Conservation (phyloP, 768 basidiomycete species). For the Tylopilus vinaceipallidus region DNA sequence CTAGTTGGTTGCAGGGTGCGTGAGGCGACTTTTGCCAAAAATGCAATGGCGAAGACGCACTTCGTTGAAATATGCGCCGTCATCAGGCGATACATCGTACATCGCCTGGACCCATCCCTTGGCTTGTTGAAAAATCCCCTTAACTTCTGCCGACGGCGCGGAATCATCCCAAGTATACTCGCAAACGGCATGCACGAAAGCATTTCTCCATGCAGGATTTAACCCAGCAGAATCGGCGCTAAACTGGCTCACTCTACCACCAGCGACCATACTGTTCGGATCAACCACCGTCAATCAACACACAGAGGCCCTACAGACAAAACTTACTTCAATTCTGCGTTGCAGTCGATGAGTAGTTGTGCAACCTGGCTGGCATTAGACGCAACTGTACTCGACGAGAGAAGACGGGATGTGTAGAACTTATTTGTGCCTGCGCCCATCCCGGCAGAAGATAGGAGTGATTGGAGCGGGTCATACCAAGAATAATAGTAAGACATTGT, state of each 20-base stretch:
- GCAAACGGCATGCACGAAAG: constrained; percentile 20
- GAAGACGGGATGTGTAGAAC: no score
- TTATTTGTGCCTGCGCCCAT: no score
- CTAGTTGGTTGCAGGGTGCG: constrained; percentile 21
- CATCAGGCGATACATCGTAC: background rate
- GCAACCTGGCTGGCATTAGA: constrained; percentile 24
- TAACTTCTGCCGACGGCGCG: constrained; percentile 5
- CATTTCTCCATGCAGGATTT: constrained; percentile 46
- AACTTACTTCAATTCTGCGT: background rate
- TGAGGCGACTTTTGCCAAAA: background rate
- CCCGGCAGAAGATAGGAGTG: no score
- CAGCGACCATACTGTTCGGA: constrained; percentile 19
- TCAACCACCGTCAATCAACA: no score
- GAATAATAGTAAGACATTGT: no score
- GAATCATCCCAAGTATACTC: constrained; percentile 21
- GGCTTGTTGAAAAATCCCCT: constrained; percentile 5
- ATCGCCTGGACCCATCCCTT: constrained; percentile 8
- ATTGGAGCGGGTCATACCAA: no score
- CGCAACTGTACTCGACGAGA: constrained; percentile 9
- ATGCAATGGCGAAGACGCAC: constrained; percentile 9
- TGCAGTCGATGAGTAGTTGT: constrained; percentile 8
- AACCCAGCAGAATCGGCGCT: constrained; percentile 38
- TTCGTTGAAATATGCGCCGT: constrained; percentile 44
- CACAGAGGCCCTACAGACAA: no score
- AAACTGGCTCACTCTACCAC: constrained; percentile 37